These are phyloP conservation scores for Sutorius eximius DNA, from an alignment of 1,284 basidiomycete species.

Conservation along the genomic window DNA sequence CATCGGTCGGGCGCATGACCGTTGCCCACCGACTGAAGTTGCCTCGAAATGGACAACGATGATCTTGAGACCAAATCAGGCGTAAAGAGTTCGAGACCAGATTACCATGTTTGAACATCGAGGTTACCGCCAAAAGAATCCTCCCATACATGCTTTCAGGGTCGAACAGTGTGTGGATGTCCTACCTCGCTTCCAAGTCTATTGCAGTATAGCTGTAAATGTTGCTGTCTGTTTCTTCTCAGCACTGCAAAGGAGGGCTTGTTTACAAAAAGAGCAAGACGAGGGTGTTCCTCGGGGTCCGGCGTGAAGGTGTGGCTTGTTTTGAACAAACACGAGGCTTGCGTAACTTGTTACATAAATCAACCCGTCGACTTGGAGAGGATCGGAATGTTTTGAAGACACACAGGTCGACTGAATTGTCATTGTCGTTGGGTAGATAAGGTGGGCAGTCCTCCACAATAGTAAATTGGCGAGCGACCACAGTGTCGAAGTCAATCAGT, in stretches of 20 bases:
- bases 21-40: background rate
- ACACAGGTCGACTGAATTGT: too few species aligned
- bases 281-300: background rate
- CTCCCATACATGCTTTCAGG: background rate
- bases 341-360: too few species aligned
- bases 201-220: background rate
- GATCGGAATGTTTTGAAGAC: too few species aligned
- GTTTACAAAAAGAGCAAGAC: background rate
- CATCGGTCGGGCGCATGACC: background rate
- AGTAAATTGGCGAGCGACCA: too few species aligned
- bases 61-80: background rate
- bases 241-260: too few species aligned
- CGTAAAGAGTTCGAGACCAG: background rate
- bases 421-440: too few species aligned
- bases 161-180: background rate
- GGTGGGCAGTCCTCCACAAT: too few species aligned
- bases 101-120: background rate
- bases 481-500: too few species aligned
- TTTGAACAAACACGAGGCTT: background rate
- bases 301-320: background rate
- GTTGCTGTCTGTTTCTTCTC: background rate
- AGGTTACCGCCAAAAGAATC: conserved; percentile 16
- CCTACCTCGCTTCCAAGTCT: background rate
- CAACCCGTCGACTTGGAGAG: too few species aligned
- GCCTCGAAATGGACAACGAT: background rate